Evolutionary conservation across 345 rosid species (phyloP).

Genomic region (Linum lewisii): DNA sequence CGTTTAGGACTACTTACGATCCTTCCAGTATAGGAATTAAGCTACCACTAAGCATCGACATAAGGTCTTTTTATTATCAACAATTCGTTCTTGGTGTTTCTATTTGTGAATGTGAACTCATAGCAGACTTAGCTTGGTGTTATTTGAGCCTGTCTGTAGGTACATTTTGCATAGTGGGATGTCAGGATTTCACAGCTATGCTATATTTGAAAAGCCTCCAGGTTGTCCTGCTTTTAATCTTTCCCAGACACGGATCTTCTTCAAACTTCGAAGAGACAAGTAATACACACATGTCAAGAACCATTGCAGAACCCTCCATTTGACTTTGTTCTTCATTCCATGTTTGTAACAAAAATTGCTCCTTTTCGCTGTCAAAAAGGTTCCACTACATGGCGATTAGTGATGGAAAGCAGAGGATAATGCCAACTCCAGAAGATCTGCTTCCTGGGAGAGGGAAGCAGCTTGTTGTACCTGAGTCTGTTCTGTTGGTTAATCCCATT

Average conservation of each 20-base stretch:
- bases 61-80: conserved; percentile 15
- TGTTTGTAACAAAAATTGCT: conserved; percentile 1
- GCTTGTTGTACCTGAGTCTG: conserved; percentile 28
- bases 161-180: conserved; percentile 28
- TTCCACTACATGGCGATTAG: conserved; percentile 39
- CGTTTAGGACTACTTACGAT: conserved; percentile 25
- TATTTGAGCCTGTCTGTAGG: conserved; percentile 12
- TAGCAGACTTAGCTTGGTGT: too few relatives aligned
- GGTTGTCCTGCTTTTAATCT: conserved; percentile 26
- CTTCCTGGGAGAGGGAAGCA: conserved; percentile 25
- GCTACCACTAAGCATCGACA: conserved; percentile 30
- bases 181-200: conserved; percentile 32
- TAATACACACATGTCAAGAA: not conserved
- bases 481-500: conserved; percentile 24
- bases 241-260: conserved; percentile 31
- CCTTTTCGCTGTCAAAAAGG: conserved; percentile 5
- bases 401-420: conserved; percentile 30
- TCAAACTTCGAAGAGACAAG: conserved; percentile 25
- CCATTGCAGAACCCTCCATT: not conserved
- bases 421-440: conserved; percentile 36
- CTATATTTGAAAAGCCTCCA: conserved; percentile 23
- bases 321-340: not conserved
- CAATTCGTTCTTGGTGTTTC: not conserved
- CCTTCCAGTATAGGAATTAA: conserved; percentile 13
- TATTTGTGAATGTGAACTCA: not conserved